These are phyloP conservation scores for Emericellopsis terricola DNA, from an alignment of 495 filamentous ascomycete species.

Conservation along the genomic window DNA sequence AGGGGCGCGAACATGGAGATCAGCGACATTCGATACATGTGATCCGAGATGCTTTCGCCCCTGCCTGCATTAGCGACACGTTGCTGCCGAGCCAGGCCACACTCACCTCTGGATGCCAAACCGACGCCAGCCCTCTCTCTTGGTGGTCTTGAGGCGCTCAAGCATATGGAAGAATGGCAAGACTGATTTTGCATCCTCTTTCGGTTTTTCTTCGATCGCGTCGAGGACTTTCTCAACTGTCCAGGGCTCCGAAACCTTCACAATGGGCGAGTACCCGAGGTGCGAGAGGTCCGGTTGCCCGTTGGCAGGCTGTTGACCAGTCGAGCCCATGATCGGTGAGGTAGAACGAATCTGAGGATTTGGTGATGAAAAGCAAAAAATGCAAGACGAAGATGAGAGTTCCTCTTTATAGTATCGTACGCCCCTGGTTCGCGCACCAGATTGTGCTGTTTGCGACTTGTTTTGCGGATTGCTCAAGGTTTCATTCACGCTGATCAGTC, in stretches of 20 bases:
- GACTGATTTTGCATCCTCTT: conserved; percentile 45
- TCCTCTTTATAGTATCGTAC: too few species aligned
- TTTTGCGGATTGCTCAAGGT: too few species aligned
- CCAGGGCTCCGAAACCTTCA: conserved; percentile 22
- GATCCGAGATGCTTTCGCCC: conserved; percentile 81
- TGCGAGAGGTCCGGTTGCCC: conserved; percentile 3
- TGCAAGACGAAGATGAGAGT: background rate
- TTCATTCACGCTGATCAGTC: too few species aligned
- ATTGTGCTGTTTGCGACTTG: too few species aligned
- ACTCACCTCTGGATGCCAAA: conserved; percentile 49
- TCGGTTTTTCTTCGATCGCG: conserved; percentile 24
- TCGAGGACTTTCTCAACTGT: conserved; percentile 30
- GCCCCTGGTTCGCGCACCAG: too few species aligned
- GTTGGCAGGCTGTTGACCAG: background rate
- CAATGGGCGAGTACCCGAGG: conserved; percentile 14
- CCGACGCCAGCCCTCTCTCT: conserved; percentile 87
- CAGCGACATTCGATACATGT: conserved; percentile 99
- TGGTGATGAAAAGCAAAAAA: conserved; percentile 1
- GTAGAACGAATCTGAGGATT: too few species aligned
- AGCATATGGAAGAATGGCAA: conserved; percentile 87
- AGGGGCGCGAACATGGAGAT: conserved; percentile 87
- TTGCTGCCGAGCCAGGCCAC: background rate
- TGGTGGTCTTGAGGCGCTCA: conserved; percentile 83
- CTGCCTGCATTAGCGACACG: conserved; percentile 4
- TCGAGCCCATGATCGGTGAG: background rate